These are phyloP conservation scores for Glomus cerebriforme DNA, from an alignment of 192 early-diverging fungal genomes.

Conservation along the genomic window DNA sequence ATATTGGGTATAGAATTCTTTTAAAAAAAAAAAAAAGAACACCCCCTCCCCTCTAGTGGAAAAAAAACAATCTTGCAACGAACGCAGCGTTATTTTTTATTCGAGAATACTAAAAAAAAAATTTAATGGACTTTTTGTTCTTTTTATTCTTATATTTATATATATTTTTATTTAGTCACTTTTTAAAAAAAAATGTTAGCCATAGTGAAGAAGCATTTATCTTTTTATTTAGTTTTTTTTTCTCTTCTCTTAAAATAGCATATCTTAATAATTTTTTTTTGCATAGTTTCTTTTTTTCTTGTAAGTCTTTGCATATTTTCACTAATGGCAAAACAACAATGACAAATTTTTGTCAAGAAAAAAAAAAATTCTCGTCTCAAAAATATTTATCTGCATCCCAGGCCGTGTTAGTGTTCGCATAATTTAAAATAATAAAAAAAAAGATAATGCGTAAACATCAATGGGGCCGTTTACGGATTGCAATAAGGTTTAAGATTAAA, in stretches of 20 bases:
- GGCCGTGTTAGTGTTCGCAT: conserved; percentile 11
- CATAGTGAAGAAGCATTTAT: background rate
- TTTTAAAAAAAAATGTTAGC: background rate
- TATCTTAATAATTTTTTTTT: background rate
- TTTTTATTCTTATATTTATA: background rate
- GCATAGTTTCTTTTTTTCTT: background rate
- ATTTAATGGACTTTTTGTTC: background rate
- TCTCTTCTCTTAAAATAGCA: background rate
- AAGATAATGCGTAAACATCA: conserved; percentile 13
- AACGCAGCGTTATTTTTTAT: background rate
- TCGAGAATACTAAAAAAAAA: background rate
- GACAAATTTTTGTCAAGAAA: conserved; percentile 12
- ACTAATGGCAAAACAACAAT: conserved; percentile 1
- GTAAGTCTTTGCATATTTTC: background rate
- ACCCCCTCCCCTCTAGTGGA: background rate
- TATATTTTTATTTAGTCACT: background rate
- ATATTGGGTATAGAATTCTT: background rate
- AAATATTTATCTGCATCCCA: conserved; percentile 19
- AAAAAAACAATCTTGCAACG: background rate
- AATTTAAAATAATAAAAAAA: conserved; percentile 9
- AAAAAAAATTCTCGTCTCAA: conserved; percentile 18
- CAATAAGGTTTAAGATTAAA: background rate
- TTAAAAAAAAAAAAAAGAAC: background rate
- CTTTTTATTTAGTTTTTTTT: background rate
- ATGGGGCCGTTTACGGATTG: conserved; percentile 8